Percentiles rank a stretch among this genome's conserved stretches.
phyloP scores from a whole-genome alignment of 2,329 filamentous ascomycete species.

The Apiospora aurea region DNA sequence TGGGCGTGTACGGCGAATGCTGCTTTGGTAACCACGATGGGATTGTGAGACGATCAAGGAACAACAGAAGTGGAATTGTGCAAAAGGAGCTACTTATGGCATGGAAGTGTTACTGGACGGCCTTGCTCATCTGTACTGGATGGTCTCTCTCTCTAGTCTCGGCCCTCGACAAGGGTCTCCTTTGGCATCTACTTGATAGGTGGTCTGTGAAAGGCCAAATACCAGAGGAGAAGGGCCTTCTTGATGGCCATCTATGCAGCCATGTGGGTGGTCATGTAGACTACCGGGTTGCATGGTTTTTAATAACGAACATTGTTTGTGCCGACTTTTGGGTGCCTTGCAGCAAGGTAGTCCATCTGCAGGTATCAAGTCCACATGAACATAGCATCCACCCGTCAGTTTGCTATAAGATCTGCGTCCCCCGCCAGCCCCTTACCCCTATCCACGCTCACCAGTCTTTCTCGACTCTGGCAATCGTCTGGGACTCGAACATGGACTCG shows the following conservation, averaged over 20 bases:
- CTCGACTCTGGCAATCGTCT: not conserved
- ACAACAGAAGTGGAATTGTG: not conserved
- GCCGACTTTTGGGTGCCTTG: not conserved
- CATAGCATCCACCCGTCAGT: not conserved
- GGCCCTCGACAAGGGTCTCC: not conserved
- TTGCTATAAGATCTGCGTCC: not conserved
- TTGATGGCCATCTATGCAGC: not conserved
- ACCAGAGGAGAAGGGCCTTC: not conserved
- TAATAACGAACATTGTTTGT: constrained; percentile 2
- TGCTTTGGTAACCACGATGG: not conserved
- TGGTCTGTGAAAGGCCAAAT: not conserved
- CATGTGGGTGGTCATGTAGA: constrained; percentile 16
- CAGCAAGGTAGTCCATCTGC: constrained; percentile 6
- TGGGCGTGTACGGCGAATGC: not conserved
- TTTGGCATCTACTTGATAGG: not conserved
- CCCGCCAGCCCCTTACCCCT: constrained; percentile 5
- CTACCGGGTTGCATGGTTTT: not conserved
- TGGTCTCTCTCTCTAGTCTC: not conserved
- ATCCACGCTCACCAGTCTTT: not conserved
- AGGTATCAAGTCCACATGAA: constrained; percentile 20
- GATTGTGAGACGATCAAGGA: constrained; percentile 2
- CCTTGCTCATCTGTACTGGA: not conserved
- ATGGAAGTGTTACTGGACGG: not conserved
- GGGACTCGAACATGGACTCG: not conserved
- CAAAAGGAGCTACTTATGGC: constrained; percentile 4